Percentiles rank a stretch among this genome's conserved stretches.
Evolutionary conservation across 2,329 filamentous ascomycete species (phyloP).

Genomic region (Blastomyces parvus): DNA sequence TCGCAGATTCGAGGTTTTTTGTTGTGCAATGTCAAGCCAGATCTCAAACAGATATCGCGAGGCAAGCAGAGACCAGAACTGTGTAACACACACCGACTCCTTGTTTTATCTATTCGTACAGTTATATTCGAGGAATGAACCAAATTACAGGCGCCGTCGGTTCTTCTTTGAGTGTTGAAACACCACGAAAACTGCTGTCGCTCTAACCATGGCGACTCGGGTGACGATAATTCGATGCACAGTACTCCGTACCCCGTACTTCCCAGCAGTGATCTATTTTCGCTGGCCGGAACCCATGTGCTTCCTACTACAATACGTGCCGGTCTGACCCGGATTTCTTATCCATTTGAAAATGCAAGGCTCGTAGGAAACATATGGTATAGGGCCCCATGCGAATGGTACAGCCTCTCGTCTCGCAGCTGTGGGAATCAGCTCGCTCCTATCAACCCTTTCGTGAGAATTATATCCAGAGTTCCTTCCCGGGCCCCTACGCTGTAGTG

Average conservation of each 20-base stretch:
- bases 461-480: neutral
- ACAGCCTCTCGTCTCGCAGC: too few relatives aligned
- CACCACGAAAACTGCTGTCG: neutral
- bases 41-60: neutral
- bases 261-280: too few relatives aligned
- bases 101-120: neutral
- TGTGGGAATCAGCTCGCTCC: too few relatives aligned
- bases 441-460: neutral
- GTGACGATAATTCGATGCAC: too few relatives aligned
- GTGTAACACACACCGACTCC: neutral
- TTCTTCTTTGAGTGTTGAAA: neutral
- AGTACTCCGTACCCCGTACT: too few relatives aligned
- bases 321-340: too few relatives aligned
- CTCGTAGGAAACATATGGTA: too few relatives aligned
- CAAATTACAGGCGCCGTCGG: neutral
- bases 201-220: neutral
- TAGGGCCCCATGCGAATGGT: too few relatives aligned
- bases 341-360: too few relatives aligned
- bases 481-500: too few relatives aligned
- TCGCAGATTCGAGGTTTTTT: neutral
- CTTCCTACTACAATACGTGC: too few relatives aligned
- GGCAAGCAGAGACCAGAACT: neutral
- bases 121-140: neutral
- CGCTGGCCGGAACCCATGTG: too few relatives aligned
- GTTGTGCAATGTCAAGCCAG: neutral